These are phyloP conservation scores for Crithidia sp. DNA, from an alignment of 208 protist species.

Conservation along the genomic window DNA sequence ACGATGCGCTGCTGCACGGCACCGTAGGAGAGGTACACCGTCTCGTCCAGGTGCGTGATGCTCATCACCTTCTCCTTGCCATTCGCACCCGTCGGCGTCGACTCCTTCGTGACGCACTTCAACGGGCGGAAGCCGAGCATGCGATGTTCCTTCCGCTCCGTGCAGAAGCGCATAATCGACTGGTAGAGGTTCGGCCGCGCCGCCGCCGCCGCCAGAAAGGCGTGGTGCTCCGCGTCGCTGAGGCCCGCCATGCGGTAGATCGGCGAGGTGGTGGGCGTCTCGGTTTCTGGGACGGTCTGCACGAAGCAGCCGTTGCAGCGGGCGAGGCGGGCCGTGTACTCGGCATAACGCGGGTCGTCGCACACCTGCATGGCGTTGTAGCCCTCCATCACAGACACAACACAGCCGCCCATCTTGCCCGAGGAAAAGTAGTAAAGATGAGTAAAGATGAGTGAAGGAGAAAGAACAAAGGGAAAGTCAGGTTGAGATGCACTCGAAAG, in stretches of 20 bases:
- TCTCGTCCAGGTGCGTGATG: constrained; percentile 62
- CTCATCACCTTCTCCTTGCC: constrained; percentile 34
- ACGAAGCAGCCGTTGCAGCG: constrained; percentile 31
- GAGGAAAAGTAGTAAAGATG: neutral
- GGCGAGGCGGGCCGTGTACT: constrained; percentile 23
- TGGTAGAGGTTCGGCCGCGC: constrained; percentile 25
- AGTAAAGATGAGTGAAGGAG: constrained; percentile 5
- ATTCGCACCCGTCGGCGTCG: constrained; percentile 31
- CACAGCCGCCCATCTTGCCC: constrained; percentile 47
- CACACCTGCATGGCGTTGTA: constrained; percentile 33
- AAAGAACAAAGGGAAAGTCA: neutral
- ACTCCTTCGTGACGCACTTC: constrained; percentile 29
- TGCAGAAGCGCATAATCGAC: constrained; percentile 26
- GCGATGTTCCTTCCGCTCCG: constrained; percentile 19
- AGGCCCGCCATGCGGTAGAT: constrained; percentile 56
- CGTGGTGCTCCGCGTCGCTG: constrained; percentile 21
- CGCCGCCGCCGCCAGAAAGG: constrained; percentile 16
- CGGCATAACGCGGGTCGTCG: constrained; percentile 27
- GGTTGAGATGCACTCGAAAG: neutral
- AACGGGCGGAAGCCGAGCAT: constrained; percentile 53
- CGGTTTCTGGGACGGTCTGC: constrained; percentile 47
- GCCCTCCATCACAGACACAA: constrained; percentile 47
- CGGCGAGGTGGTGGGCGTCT: constrained; percentile 45
- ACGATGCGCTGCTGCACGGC: constrained; percentile 45
- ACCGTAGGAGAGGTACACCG: constrained; percentile 45